Evolutionary conservation across 75 land plant species (phyloP), one percentile per base, ranked within the genome.

Genomic region (Picea sitchensis): DNA sequence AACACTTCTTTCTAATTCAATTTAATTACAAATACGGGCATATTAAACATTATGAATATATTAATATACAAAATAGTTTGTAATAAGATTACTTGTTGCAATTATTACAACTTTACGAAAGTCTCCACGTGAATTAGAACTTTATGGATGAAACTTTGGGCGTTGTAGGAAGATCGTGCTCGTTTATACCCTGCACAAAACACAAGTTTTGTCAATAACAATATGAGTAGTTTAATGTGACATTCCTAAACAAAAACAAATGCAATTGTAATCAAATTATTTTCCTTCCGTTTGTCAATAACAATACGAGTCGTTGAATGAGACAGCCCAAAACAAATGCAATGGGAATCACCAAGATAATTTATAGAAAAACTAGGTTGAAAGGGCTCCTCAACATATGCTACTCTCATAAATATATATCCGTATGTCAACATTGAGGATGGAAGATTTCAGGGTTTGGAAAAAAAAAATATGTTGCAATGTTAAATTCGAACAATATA

Each of bases 121-220:
- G 38, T 64, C 13, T 64, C 67, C 34, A 12, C 67, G 31, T 64
- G 67, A 31, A 23, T 64, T 32, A 64, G 13, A 32, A 26, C 14
- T 26, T 64, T 26, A 64, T 30, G 1, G 67, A 64, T 8, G 86
- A 84, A 21, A 80, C 61, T 78, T 85, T 82, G 31, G 86, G 84
- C 58, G 78, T 85, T 59, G 86, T 60, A 30, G 86, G 85, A 78
- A 84, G 64, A 36, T 85, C 86, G 36, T 82, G 78, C 65, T 84
- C 86, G 78, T 84, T 85, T 63, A 80, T 85, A 63, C 76, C 85
- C 86, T 84, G 85, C 67, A 64, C 67, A 64, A 64, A 30, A 9
- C 67, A 64, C 67, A 64, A n/a, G 14, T 65, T 31, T 14, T 31
- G 14, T 65, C 32, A 65, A 13, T 47, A 20, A 58, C 30, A 9